Evolutionary conservation across 2,329 filamentous ascomycete genomes (phyloP), one percentile per base, ranked within the genome.

Genomic region (Neospermospora avenae): DNA sequence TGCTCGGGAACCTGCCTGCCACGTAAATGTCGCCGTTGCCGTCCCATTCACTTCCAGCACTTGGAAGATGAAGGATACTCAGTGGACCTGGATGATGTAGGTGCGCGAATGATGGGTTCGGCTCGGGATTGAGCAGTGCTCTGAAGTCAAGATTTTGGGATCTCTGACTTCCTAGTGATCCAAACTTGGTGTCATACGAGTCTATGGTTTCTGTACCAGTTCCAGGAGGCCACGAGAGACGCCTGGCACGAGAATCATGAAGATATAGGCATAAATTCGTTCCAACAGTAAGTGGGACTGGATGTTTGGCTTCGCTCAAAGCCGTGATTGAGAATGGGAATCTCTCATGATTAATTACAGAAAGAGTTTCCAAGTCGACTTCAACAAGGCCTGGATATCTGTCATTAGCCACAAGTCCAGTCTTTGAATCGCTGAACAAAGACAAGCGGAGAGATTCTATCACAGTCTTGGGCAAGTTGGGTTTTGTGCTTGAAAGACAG

Each of bases 271-370:
- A 91, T 61, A 87, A 79, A 54, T 88, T 89, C 1, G 91, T 96
- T 22, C 91, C 93, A 14, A 98, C 84, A 0, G 92, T 95, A 39
- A 98, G 74, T 0, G 93, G 91, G 0, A 87, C 81, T 0, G 81
- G 80, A 52, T 85, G 77, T 66, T 84, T 76, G 45, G 86, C 81
- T 53, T 87, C 81, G 0, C 93, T 97, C 18, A 98, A 76, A 0
- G 91, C 88, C 41, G 90, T 93, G 65, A 98, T 91, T 31, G 88
- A 85, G 80, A 88, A 93, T 1, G 92, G 88, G 68, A 91, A 97
- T 3, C 81, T 82, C 58, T 89, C 84, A 57, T 85, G 82, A 22
- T 85, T 87, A 4, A 92, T 77, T 3, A 91, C 78, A 55, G 85
- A 80, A 11, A 96, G 76, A 0, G 88, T 90, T 61, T 83, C 79